Conservation (phyloP, 371 early-diverging fungal genomes). For the Mortierella sp. region DNA sequence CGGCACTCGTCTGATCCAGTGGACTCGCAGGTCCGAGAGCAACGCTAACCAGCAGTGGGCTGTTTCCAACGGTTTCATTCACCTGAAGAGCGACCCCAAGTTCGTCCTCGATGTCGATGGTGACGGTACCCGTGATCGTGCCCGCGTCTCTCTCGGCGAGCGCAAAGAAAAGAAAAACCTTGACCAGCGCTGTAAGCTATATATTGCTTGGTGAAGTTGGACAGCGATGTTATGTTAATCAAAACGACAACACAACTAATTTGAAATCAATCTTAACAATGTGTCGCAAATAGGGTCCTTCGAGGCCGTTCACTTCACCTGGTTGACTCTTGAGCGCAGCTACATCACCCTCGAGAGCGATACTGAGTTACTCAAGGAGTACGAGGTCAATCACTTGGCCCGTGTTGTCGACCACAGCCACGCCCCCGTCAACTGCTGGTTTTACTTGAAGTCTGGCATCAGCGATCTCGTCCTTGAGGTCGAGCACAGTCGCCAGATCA, state of each 20-base stretch:
- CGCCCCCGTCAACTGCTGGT: constrained; percentile 50
- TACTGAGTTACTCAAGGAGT: constrained; percentile 48
- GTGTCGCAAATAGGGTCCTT: constrained; percentile 38
- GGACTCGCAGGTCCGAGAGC: constrained; percentile 49
- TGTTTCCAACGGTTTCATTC: constrained; percentile 52
- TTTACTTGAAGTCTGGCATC: constrained; percentile 53
- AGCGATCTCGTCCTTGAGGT: constrained; percentile 53
- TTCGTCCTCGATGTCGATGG: constrained; percentile 67
- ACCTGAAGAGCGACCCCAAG: constrained; percentile 58
- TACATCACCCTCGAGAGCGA: constrained; percentile 23
- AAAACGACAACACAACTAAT: background rate
- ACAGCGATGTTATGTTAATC: background rate
- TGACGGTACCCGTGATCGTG: constrained; percentile 56
- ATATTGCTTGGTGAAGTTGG: background rate
- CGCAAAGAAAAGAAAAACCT: constrained; percentile 58
- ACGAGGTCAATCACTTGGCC: constrained; percentile 38
- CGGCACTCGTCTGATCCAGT: constrained; percentile 67
- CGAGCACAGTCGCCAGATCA: constrained; percentile 39
- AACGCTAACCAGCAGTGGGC: constrained; percentile 48
- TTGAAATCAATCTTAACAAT: background rate
- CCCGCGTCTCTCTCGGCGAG: constrained; percentile 44
- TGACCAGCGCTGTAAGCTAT: constrained; percentile 52
- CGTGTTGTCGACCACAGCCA: constrained; percentile 35
- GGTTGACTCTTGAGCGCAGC: constrained; percentile 36
- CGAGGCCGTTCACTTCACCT: constrained; percentile 47